Percentiles rank a stretch among this genome's conserved stretches.
Evolutionary conservation across 441 rosid species (phyloP).

Genomic region (Sinapis alba): DNA sequence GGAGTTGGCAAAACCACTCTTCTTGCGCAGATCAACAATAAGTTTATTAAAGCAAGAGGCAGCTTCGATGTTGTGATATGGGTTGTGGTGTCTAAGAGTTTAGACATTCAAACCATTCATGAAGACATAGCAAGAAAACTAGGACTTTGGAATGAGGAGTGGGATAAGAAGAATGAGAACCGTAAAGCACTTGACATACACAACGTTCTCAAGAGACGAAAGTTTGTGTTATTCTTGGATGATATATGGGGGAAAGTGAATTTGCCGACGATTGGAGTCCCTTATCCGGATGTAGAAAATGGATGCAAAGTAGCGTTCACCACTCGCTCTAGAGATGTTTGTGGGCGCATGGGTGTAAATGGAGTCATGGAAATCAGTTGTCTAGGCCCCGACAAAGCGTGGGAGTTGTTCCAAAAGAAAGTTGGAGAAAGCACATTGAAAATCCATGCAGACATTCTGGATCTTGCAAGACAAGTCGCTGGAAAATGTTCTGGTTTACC

Average conservation of each 20-base stretch:
- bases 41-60: neutral
- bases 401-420: neutral
- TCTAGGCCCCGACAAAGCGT: neutral
- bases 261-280: neutral
- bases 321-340: neutral
- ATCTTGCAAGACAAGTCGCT: neutral
- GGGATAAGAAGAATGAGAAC: neutral
- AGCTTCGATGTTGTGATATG: neutral
- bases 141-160: neutral
- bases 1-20: conserved; percentile 1
- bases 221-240: neutral
- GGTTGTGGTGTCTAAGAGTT: neutral
- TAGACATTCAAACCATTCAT: neutral
- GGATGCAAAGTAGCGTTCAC: neutral
- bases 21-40: neutral
- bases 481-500: conserved; percentile 1
- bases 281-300: neutral
- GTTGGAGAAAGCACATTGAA: neutral
- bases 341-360: neutral
- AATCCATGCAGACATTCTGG: neutral
- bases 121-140: neutral
- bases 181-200: neutral
- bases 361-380: neutral
- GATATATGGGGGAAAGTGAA: neutral
- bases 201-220: neutral